A percentile compares a stretch with the other conserved stretches of the same genome.
Conservation (phyloP, 768 basidiomycete species). For the Lyophyllum atratum region DNA sequence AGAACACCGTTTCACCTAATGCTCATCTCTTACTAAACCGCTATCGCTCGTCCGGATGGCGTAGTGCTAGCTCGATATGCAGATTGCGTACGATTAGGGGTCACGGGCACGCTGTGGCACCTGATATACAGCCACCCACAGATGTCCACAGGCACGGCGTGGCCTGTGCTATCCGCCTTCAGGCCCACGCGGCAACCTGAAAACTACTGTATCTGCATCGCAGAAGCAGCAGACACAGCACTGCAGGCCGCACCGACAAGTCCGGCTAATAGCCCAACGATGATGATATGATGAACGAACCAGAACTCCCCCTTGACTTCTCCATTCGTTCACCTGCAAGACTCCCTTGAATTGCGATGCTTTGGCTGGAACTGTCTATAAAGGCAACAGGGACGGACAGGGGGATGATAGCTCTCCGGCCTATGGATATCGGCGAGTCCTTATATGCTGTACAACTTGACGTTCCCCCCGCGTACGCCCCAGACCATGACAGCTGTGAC, state of each 20-base stretch:
- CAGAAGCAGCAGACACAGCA: neutral
- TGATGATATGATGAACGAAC: neutral
- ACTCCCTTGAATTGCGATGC: no score
- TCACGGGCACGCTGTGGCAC: no score
- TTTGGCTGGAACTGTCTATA: no score
- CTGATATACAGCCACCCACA: neutral
- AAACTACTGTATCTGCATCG: neutral
- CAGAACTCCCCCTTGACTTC: neutral
- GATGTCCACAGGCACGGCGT: neutral
- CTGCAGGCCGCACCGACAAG: neutral
- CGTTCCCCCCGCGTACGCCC: neutral
- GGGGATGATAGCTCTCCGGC: neutral
- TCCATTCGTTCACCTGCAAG: neutral
- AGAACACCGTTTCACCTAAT: neutral
- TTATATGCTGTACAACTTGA: neutral
- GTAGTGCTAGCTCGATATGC: no score
- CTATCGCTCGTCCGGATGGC: neutral
- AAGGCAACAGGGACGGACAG: neutral
- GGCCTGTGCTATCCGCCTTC: neutral
- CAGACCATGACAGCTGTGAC: neutral
- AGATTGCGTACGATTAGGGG: no score
- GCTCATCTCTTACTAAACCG: no score
- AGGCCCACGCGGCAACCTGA: neutral
- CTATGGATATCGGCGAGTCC: neutral
- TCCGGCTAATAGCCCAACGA: neutral